These are phyloP conservation scores for Syzygium grande DNA, from an alignment of 345 rosid species.

Conservation along the genomic window DNA sequence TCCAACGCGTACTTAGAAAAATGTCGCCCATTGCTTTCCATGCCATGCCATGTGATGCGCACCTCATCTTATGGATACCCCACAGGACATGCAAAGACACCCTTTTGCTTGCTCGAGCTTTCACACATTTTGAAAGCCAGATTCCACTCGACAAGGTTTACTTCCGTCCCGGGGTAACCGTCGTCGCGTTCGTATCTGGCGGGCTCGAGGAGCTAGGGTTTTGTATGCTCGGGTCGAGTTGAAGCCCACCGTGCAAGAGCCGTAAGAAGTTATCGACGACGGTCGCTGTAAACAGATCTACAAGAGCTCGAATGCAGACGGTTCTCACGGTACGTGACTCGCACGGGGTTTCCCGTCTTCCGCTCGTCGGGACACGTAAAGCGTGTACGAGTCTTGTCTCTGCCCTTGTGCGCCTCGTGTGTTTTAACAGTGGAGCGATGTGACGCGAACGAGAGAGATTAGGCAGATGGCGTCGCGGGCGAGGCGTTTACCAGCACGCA, in stretches of 20 bases:
- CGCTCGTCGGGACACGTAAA: not conserved
- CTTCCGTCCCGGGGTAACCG: too few species aligned
- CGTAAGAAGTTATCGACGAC: too few species aligned
- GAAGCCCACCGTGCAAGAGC: too few species aligned
- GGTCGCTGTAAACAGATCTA: too few species aligned
- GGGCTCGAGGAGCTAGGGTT: not conserved
- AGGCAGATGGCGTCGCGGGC: not conserved
- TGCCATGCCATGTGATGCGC: not conserved
- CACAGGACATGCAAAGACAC: not conserved
- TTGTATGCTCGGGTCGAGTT: too few species aligned
- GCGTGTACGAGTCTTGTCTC: too few species aligned
- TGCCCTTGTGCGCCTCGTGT: not conserved
- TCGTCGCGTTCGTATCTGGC: not conserved
- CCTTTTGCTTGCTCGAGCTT: not conserved
- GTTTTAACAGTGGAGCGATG: not conserved
- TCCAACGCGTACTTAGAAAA: not conserved
- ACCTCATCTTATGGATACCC: not conserved
- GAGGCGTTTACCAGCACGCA: not conserved
- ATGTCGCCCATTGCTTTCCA: not conserved
- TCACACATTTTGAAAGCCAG: not conserved
- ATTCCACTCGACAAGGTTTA: too few species aligned
- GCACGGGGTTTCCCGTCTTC: not conserved
- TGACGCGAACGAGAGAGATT: not conserved
- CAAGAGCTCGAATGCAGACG: too few species aligned
- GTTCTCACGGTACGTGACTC: not conserved